These are phyloP conservation scores for Lactifluus subvellereus DNA, from an alignment of 768 basidiomycete species.

Conservation along the genomic window DNA sequence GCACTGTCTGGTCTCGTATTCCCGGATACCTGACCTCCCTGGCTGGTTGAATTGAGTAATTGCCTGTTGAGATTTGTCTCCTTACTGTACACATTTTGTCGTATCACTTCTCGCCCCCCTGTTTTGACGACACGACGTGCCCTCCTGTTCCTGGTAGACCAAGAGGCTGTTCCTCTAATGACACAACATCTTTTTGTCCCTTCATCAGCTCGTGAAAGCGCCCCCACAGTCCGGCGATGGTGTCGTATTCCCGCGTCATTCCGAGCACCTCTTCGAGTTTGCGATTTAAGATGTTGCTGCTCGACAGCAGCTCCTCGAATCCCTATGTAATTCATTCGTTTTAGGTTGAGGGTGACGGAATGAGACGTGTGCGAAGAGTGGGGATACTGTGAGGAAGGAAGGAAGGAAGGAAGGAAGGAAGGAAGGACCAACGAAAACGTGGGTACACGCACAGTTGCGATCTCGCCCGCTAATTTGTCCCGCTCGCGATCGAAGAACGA, in stretches of 20 bases:
- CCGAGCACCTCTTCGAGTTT: constrained; percentile 89
- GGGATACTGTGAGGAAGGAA: background rate
- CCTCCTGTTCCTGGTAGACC: constrained; percentile 70
- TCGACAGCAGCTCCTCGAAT: constrained; percentile 82
- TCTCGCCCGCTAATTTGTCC: constrained; percentile 66
- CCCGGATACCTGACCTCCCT: constrained; percentile 31
- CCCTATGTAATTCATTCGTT: constrained; percentile 42
- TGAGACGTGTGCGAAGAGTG: no score
- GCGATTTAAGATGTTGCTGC: constrained; percentile 81
- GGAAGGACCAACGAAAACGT: background rate
- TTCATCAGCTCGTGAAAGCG: constrained; percentile 76
- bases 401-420: background rate
- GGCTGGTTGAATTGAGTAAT: constrained; percentile 10
- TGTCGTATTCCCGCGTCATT: constrained; percentile 90
- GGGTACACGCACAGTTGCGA: constrained; percentile 52
- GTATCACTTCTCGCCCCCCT: constrained; percentile 26
- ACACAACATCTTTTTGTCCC: constrained; percentile 29
- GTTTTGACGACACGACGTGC: constrained; percentile 43
- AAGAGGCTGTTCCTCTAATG: constrained; percentile 28
- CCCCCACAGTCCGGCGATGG: constrained; percentile 80
- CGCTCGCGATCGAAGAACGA: constrained; percentile 78
- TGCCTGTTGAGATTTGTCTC: constrained; percentile 19
- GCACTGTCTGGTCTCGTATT: constrained; percentile 9
- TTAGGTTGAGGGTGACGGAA: background rate
- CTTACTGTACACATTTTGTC: constrained; percentile 16